A percentile compares a stretch with the other conserved stretches of the same genome.
Conservation (phyloP, 2,329 filamentous ascomycete species). For the Botrytis aclada region DNA sequence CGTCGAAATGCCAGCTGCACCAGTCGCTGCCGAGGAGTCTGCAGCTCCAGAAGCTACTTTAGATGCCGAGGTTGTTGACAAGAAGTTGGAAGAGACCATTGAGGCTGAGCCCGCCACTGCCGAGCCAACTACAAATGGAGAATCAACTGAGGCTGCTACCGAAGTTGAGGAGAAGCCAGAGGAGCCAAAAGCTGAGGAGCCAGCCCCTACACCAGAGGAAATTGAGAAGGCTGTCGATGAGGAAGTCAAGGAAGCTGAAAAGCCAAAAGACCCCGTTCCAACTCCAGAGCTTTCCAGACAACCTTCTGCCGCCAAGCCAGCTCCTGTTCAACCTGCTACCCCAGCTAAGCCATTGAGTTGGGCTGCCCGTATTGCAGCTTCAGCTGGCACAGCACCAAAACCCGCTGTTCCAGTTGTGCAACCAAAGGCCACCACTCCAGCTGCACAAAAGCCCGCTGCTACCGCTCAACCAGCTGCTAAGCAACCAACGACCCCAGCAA, state of each 20-base stretch:
- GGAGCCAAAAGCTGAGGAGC: slow-evolving; percentile 36
- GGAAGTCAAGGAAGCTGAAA: slow-evolving; percentile 56
- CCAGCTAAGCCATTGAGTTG: slow-evolving; percentile 66
- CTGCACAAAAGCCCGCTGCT: slow-evolving; percentile 45
- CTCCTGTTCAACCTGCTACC: slow-evolving; percentile 39
- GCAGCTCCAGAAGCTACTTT: slow-evolving; percentile 31
- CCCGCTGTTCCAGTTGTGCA: slow-evolving; percentile 48
- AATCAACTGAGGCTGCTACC: slow-evolving; percentile 37
- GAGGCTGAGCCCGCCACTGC: slow-evolving; percentile 39
- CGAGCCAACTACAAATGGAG: slow-evolving; percentile 45
- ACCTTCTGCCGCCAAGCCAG: slow-evolving; percentile 49
- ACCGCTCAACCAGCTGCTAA: slow-evolving; percentile 41
- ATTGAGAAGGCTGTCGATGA: slow-evolving; percentile 54
- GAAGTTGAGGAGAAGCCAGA: slow-evolving; percentile 39
- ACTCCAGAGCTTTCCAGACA: slow-evolving; percentile 42
- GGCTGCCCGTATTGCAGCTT: slow-evolving; percentile 66
- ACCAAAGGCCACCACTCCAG: slow-evolving; percentile 55
- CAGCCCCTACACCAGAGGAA: slow-evolving; percentile 45
- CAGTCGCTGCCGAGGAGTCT: slow-evolving; percentile 38
- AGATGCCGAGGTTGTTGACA: slow-evolving; percentile 59
- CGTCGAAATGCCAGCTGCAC: slow-evolving; percentile 38
- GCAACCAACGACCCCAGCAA: slow-evolving; percentile 28
- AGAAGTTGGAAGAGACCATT: slow-evolving; percentile 69
- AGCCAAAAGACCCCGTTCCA: slow-evolving; percentile 62
- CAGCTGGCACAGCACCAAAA: slow-evolving; percentile 53